Conservation (phyloP, 345 rosid species). For the Populus davidiana region DNA sequence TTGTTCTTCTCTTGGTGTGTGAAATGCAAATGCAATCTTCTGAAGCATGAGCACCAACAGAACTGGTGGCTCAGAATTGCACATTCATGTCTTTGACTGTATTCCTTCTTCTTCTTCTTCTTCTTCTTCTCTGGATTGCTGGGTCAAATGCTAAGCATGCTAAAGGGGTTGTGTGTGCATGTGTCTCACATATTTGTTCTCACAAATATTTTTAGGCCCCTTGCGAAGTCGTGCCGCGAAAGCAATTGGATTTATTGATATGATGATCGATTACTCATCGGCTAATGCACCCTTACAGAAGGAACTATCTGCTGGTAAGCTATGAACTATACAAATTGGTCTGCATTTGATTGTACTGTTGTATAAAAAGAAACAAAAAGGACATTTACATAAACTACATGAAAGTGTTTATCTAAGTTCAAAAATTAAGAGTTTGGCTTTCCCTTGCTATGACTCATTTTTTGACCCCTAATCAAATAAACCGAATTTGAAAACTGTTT, state of each 20-base stretch:
- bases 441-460: neutral
- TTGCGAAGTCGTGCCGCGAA: constrained; percentile 69
- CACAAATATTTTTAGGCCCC: constrained; percentile 42
- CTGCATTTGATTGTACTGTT: neutral
- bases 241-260: constrained; percentile 70
- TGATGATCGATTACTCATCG: constrained; percentile 76
- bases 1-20: too few relatives aligned
- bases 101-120: too few relatives aligned
- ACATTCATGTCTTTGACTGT: too few relatives aligned
- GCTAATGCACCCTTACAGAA: constrained; percentile 84
- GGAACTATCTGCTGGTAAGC: constrained; percentile 72
- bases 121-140: too few relatives aligned
- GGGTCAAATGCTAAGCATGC: too few relatives aligned
- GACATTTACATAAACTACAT: neutral
- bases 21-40: too few relatives aligned
- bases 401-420: too few relatives aligned
- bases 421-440: neutral
- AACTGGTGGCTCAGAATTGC: too few relatives aligned
- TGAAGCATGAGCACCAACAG: too few relatives aligned
- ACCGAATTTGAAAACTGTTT: neutral
- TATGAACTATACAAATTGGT: neutral
- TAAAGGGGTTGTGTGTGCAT: too few relatives aligned
- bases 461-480: neutral
- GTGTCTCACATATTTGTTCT: neutral
- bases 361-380: neutral